Base-by-base conservation (phyloP, 2,329 filamentous ascomycete species). In the Blastomyces parvus region DNA sequence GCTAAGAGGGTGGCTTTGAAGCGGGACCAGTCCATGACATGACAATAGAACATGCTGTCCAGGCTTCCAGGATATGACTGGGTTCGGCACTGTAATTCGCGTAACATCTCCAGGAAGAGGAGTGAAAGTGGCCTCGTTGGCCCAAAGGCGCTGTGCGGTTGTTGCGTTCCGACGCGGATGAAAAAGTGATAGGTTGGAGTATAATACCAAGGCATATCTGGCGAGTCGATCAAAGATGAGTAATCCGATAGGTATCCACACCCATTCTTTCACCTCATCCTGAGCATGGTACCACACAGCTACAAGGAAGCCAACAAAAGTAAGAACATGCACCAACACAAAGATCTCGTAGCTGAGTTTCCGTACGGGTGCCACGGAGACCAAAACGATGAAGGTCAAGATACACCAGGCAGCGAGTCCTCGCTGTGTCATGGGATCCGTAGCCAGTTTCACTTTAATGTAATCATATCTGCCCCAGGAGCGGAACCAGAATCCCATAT, bases 1-100 rank as follows among this genome's bases (percentile, higher is more conserved):
- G 1, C 84, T 87, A 69, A 88, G 88, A 0, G 86, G 86, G 66
- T 88, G 86, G 30, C 81, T 82, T 68, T 87, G 83, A 1, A 88
- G 72, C 0, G 83, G 84, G 22, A 79, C 78, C 46, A 86, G 70
- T 0, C 77, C 78, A 68, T 82, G 85, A 68, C 78, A 86, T 5
- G 82, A 82, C 1, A 88, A 73, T 67, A 86, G 86, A 0, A 84
- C 79, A 69, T 88, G 85, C 65, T 88, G 85, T 0, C 86, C 86
- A 2, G 86, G 79, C 36, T 72, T 78, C 86, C 86, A 88, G 22
- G 70, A 74, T 60, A 87, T 78, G 1, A 81, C 79, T 1, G 83
- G 82, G 27, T 83, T 78, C 1, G 75, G 69, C 55, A 88, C 81
- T 0, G 81, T 82, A 64, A 88, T 77, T 9, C 80, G 79, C 3